Conservation (phyloP, 2,329 filamentous ascomycete species). For the Xylariaceae sp. region DNA sequence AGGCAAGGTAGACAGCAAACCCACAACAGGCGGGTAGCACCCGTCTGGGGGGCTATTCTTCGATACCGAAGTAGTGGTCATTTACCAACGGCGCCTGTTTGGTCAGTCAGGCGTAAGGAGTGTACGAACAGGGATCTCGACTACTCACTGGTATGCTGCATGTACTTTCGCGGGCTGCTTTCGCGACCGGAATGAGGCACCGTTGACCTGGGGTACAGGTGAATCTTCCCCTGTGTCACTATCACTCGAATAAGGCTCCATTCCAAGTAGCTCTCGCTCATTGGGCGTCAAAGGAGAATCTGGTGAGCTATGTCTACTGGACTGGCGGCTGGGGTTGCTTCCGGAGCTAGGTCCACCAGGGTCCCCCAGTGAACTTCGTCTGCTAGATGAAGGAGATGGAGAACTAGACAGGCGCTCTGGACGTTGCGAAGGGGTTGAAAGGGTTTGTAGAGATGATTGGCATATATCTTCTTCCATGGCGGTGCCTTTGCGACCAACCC, state of each 20-base stretch:
- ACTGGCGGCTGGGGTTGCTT: constrained; percentile 9
- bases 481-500: background rate
- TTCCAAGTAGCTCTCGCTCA: constrained; percentile 32
- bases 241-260: constrained; percentile 22
- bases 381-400: constrained; percentile 4
- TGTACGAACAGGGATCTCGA: background rate
- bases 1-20: background rate
- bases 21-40: background rate
- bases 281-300: constrained; percentile 32
- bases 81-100: constrained; percentile 29
- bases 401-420: background rate
- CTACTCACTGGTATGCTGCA: constrained; percentile 30
- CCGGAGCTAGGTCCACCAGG: constrained; percentile 14
- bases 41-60: background rate
- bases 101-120: constrained; percentile 12
- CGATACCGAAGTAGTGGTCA: background rate
- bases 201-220: constrained; percentile 21
- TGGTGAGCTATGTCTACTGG: constrained; percentile 16
- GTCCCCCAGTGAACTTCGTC: constrained; percentile 5
- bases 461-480: background rate
- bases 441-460: background rate
- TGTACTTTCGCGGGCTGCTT: constrained; percentile 24
- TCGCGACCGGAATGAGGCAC: constrained; percentile 20
- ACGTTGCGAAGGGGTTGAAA: constrained; percentile 11
- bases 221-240: constrained; percentile 26